phyloP scores from a whole-genome alignment of 1,139 yeast species.

The Lipomyces yarrowii region DNA sequence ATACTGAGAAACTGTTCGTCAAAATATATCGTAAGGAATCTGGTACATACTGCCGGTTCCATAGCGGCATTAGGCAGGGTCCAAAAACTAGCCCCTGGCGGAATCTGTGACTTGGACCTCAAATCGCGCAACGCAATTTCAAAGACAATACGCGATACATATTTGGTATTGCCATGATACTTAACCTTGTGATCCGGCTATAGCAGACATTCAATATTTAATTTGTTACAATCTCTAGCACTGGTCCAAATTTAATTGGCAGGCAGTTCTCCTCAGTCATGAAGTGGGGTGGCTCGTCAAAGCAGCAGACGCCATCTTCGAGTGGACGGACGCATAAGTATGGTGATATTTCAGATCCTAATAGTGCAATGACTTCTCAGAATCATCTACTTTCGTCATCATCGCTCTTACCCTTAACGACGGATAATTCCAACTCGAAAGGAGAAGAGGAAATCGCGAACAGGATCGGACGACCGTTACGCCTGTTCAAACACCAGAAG shows the following conservation, averaged over 20 bases:
- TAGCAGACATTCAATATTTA: background rate
- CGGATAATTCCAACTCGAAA: background rate
- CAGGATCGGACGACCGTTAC: slow-evolving; percentile 4
- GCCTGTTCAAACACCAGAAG: slow-evolving; percentile 13
- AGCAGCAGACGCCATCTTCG: slow-evolving; percentile 4
- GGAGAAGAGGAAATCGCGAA: background rate
- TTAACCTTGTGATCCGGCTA: background rate
- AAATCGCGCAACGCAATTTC: background rate
- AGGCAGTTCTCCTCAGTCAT: background rate
- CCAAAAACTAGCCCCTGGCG: background rate
- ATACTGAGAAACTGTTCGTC: background rate
- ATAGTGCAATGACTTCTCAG: slow-evolving; percentile 4
- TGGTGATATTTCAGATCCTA: background rate
- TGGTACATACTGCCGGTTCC: background rate
- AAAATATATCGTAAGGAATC: background rate
- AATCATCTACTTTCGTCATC: background rate
- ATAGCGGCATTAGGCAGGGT: background rate
- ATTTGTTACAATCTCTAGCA: background rate
- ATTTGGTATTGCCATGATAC: background rate
- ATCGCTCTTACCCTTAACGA: background rate
- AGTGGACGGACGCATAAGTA: background rate
- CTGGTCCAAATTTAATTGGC: background rate
- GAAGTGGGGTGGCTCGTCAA: slow-evolving; percentile 14
- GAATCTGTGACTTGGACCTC: background rate
- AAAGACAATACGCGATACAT: background rate